These are phyloP conservation scores for Orbilia ellipsospora DNA, from an alignment of 2,329 filamentous ascomycete species.

Conservation along the genomic window DNA sequence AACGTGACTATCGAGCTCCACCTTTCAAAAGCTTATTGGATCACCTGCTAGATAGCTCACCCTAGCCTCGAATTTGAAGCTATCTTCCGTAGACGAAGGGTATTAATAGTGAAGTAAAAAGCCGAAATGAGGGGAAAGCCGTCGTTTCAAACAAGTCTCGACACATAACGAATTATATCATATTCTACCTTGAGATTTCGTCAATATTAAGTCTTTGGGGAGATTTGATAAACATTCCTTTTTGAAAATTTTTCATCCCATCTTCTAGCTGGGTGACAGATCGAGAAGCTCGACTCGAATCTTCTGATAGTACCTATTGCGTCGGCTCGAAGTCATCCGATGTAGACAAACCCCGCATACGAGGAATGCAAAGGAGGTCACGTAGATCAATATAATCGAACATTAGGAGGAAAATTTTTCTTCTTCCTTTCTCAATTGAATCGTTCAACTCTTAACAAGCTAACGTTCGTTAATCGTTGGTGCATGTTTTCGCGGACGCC, in stretches of 20 bases:
- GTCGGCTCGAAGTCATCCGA: constrained; percentile 24
- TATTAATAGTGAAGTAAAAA: no score
- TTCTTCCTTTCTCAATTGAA: no score
- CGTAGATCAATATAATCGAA: neutral
- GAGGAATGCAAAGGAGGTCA: neutral
- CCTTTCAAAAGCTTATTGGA: constrained; percentile 21
- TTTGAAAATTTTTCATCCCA: neutral
- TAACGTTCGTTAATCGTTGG: no score
- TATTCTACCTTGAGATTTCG: neutral
- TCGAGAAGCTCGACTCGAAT: constrained; percentile 36
- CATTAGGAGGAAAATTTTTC: no score
- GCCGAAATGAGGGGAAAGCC: neutral
- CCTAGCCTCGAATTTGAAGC: neutral
- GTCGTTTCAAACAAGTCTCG: neutral
- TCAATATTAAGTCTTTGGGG: neutral
- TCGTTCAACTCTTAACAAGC: no score
- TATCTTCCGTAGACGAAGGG: no score
- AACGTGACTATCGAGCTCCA: constrained; percentile 31
- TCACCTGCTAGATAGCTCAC: constrained; percentile 1
- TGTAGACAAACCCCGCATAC: no score
- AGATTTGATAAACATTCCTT: neutral
- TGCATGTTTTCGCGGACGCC: no score
- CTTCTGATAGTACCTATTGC: neutral
- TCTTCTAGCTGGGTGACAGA: neutral
- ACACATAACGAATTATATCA: neutral